Conservation (phyloP, 345 rosid species). For the Draba incana region DNA sequence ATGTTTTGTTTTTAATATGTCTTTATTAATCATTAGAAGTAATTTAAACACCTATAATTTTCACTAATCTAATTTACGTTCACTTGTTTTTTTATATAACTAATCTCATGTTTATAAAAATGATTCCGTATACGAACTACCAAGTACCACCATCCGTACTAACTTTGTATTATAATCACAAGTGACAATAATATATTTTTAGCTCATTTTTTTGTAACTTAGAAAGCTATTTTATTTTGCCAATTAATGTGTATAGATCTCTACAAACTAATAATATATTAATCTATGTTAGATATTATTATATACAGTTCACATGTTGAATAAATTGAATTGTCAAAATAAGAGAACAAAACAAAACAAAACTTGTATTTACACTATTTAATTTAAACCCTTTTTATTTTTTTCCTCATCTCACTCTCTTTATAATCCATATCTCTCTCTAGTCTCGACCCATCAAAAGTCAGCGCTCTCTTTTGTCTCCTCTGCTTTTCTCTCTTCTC, state of each 20-base stretch:
- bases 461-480: slow-evolving; percentile 80
- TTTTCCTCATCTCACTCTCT: slow-evolving; percentile 33
- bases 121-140: too few species aligned
- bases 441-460: slow-evolving; percentile 50
- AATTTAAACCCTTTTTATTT: slow-evolving; percentile 2
- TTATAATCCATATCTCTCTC: slow-evolving; percentile 17
- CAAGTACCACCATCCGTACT: slow-evolving; percentile 28
- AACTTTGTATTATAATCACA: not conserved
- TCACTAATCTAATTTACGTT: too few species aligned
- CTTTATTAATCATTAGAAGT: too few species aligned
- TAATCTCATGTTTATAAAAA: too few species aligned
- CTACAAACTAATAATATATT: not conserved
- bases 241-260: not conserved
- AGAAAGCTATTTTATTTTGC: not conserved
- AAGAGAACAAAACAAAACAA: slow-evolving; percentile 27
- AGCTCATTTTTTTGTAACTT: not conserved
- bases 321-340: slow-evolving; percentile 24
- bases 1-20: too few species aligned
- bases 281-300: not conserved
- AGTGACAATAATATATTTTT: not conserved
- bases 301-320: slow-evolving; percentile 32
- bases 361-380: slow-evolving; percentile 16
- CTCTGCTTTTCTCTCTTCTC: slow-evolving; percentile 43
- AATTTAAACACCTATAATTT: too few species aligned
- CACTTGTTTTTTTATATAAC: too few species aligned